Evolutionary conservation across 345 rosid genomes (phyloP), one percentile per base, ranked within the genome.

Genomic region (Mallotus nudiflorus): DNA sequence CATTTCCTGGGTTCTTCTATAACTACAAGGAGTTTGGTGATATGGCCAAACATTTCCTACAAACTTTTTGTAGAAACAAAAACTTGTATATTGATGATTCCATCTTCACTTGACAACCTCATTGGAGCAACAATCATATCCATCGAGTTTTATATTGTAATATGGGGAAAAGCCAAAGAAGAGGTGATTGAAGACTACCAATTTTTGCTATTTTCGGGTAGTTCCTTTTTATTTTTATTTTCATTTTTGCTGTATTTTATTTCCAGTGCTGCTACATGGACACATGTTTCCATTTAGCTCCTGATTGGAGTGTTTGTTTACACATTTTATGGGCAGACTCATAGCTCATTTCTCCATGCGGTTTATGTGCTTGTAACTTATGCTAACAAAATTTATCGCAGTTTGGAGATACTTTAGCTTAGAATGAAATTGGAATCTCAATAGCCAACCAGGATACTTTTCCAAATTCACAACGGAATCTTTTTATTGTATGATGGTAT

Each of bases 121-220:
- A 76, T 89, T 2, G 98, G 97, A 31, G 96, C 96, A 62, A 79
- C 83, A 1, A 77, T 86, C 24, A 89, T 93, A 75, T 83, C 97
- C 1, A 44, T 86, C 0, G 97, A 97, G 51, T 93, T 93, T 68
- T 91, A 91, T 57, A 87, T 86, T 1, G 92, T 91, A 19, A 87
- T 93, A 85, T 93, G 98, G 98, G 97, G 98, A 12, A 91, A 93
- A 78, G 77, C 85, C 8, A 89, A 86, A 69, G 94, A 93, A 73
- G 90, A 81, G 29, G 63, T 82, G 62, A 76, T 40, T 35, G 92
- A 85, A 60, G 96, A 82, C 18, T 68, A 3, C 3, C 16, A 0
- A 51, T 39, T n/a, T 35, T 40, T 12, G 50, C 33, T 25, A 45
- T n/a, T 57, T 50, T 6, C 28, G 11, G 16, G 19, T 7, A 51